These are phyloP conservation scores for Pseudogymnoascus sp. DNA, from an alignment of 2,329 filamentous ascomycete species.

Conservation along the genomic window DNA sequence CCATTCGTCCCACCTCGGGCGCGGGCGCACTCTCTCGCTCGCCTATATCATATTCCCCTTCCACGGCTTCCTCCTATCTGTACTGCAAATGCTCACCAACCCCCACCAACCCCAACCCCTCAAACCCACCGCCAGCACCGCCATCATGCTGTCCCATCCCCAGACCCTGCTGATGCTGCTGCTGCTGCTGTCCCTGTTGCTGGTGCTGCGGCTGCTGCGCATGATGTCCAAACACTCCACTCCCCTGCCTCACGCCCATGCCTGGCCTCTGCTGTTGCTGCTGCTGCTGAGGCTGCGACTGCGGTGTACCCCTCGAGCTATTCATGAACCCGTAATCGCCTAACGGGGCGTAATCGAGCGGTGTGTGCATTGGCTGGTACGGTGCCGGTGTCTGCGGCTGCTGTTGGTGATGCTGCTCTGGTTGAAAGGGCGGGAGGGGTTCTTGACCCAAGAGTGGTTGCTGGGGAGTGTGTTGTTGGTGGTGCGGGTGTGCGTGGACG, in stretches of 20 bases:
- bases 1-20: too few species aligned
- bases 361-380: not conserved
- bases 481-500: not conserved
- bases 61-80: too few species aligned
- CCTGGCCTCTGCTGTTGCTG: not conserved
- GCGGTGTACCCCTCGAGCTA: not conserved
- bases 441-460: not conserved
- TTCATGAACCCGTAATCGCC: not conserved
- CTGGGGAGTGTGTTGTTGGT: not conserved
- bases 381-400: not conserved
- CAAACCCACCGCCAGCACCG: too few species aligned
- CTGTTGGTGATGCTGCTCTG: not conserved
- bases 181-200: too few species aligned
- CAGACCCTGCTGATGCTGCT: too few species aligned
- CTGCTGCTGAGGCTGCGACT: not conserved
- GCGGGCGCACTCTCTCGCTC: too few species aligned
- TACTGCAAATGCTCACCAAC: too few species aligned
- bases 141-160: too few species aligned
- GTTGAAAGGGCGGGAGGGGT: not conserved
- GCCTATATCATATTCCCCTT: too few species aligned
- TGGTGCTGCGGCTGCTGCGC: not conserved
- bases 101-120: too few species aligned
- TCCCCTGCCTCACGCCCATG: not conserved
- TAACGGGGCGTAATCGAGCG: not conserved
- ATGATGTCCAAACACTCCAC: not conserved